These are phyloP conservation scores for Gossypium mustelinum DNA, from an alignment of 345 rosid genomes.

Conservation along the genomic window DNA sequence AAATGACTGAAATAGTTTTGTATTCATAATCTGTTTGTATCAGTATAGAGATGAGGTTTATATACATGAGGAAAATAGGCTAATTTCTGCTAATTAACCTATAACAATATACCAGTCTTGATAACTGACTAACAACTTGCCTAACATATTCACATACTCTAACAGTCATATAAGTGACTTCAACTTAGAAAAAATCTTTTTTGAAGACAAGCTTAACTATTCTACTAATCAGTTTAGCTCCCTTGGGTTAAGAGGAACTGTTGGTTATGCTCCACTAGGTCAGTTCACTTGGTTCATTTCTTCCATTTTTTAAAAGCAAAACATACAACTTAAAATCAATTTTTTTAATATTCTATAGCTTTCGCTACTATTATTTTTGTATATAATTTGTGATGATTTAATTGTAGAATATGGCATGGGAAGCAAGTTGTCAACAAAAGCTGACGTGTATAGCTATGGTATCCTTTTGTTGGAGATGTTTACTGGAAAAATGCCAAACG, in stretches of 20 bases:
- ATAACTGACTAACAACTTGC: no score
- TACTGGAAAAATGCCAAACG: neutral
- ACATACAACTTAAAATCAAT: neutral
- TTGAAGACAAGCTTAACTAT: neutral
- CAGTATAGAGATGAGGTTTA: no score
- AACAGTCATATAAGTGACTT: conserved; percentile 8
- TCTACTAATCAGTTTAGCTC: neutral
- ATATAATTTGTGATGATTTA: neutral
- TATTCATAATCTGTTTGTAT: no score
- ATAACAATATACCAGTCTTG: no score
- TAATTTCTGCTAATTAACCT: no score
- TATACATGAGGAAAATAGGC: no score
- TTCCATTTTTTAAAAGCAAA: neutral
- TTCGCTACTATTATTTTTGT: neutral
- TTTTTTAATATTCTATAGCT: neutral
- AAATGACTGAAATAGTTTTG: no score
- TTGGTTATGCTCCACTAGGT: conserved; percentile 30
- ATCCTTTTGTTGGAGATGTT: neutral
- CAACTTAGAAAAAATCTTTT: neutral
- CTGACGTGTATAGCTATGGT: neutral
- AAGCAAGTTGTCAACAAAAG: neutral
- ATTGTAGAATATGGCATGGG: neutral
- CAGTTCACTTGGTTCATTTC: neutral
- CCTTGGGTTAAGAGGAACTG: conserved; percentile 13
- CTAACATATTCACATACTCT: no score